Evolutionary conservation across 2,329 filamentous ascomycete genomes (phyloP).

Genomic region (Seiridium cupressi): DNA sequence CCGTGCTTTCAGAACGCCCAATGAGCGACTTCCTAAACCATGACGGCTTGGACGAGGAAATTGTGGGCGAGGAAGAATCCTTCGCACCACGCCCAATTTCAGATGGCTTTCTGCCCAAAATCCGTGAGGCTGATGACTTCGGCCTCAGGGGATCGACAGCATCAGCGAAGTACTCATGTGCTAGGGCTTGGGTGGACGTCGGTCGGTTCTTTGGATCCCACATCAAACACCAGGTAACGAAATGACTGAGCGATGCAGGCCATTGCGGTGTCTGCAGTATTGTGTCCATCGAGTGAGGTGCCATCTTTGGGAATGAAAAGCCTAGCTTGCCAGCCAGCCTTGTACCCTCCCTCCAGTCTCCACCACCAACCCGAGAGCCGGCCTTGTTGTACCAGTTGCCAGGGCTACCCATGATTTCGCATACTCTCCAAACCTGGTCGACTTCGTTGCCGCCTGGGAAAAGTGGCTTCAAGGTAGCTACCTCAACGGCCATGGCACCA

Average conservation of each 20-base stretch:
- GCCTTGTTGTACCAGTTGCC: constrained; percentile 97
- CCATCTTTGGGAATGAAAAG: constrained; percentile 99
- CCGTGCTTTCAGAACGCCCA: constrained; percentile 68
- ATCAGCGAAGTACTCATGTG: constrained; percentile 92
- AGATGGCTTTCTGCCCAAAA: constrained; percentile 87
- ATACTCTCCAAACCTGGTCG: constrained; percentile 97
- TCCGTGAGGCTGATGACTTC: constrained; percentile 82
- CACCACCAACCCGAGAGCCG: constrained; percentile 82
- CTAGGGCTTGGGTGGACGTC: constrained; percentile 89
- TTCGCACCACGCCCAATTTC: constrained; percentile 70
- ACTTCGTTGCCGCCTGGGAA: constrained; percentile 98
- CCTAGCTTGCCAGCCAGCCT: constrained; percentile 91
- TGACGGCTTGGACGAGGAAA: constrained; percentile 75
- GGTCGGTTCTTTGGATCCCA: constrained; percentile 94
- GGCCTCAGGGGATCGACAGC: constrained; percentile 88
- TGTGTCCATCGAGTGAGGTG: constrained; percentile 92
- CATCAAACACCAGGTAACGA: constrained; percentile 98
- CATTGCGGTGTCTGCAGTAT: constrained; percentile 89
- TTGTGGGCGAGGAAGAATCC: constrained; percentile 57
- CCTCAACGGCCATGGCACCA: constrained; percentile 97
- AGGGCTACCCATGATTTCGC: constrained; percentile 98
- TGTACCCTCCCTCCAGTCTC: constrained; percentile 95
- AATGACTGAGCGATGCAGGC: constrained; percentile 83
- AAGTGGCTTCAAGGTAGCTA: constrained; percentile 91
- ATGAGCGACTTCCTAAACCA: constrained; percentile 98